These are phyloP conservation scores for Leptodontidium sp. DNA, from an alignment of 2,329 filamentous ascomycete genomes.

Conservation along the genomic window DNA sequence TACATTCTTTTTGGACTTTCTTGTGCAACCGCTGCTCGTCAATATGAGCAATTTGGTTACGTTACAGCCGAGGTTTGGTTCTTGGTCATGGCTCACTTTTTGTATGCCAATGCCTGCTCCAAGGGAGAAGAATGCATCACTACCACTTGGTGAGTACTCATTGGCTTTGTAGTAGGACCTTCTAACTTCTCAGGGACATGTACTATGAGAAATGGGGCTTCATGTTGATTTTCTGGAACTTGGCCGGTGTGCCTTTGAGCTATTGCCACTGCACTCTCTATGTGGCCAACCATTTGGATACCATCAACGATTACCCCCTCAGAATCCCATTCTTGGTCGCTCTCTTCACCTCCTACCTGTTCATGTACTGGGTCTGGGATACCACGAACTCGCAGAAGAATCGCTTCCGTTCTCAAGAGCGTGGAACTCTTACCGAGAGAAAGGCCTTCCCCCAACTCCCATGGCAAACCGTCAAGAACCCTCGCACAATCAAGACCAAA, in stretches of 20 bases:
- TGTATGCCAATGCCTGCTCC: slow-evolving; percentile 90
- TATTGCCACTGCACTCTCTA: slow-evolving; percentile 96
- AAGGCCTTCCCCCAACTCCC: slow-evolving; percentile 91
- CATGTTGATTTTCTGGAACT: slow-evolving; percentile 98
- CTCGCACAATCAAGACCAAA: slow-evolving; percentile 76
- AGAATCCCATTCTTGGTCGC: slow-evolving; percentile 71
- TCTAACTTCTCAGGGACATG: slow-evolving; percentile 72
- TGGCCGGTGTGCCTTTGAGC: slow-evolving; percentile 87
- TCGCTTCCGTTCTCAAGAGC: slow-evolving; percentile 82
- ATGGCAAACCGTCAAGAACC: slow-evolving; percentile 84
- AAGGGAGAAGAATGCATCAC: slow-evolving; percentile 93
- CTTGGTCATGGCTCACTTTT: slow-evolving; percentile 86
- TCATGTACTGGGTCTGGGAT: slow-evolving; percentile 92
- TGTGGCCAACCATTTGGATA: slow-evolving; percentile 76
- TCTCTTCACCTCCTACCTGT: slow-evolving; percentile 77
- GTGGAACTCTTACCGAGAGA: slow-evolving; percentile 73
- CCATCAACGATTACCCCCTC: slow-evolving; percentile 78
- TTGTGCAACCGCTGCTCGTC: slow-evolving; percentile 78
- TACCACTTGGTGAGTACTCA: slow-evolving; percentile 67
- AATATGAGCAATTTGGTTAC: slow-evolving; percentile 86
- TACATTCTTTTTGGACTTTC: slow-evolving; percentile 85
- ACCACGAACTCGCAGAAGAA: slow-evolving; percentile 95
- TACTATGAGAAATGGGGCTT: slow-evolving; percentile 98
- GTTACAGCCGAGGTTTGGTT: slow-evolving; percentile 86
- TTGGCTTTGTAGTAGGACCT: not conserved